A percentile compares a stretch with the other conserved stretches of the same genome.
phyloP scores from a whole-genome alignment of 495 filamentous ascomycete species.

The Neurospora sp. region DNA sequence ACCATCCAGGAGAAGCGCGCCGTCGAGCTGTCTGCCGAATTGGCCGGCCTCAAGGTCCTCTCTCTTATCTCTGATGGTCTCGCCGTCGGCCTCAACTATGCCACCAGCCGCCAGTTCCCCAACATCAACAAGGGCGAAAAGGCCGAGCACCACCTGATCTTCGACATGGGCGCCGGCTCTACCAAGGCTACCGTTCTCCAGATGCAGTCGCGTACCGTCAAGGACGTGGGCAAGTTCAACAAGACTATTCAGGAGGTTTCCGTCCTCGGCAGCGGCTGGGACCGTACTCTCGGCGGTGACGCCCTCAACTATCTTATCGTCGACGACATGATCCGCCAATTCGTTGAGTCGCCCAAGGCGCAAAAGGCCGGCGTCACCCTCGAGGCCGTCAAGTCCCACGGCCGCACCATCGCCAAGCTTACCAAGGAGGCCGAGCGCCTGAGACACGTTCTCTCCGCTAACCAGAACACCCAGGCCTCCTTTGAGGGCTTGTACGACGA shows the following conservation, averaged over 20 bases:
- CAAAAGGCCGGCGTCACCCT: constrained; percentile 54
- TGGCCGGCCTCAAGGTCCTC: constrained; percentile 80
- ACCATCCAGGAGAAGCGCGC: constrained; percentile 80
- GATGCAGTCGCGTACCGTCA: constrained; percentile 82
- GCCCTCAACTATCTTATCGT: constrained; percentile 78
- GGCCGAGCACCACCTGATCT: constrained; percentile 87
- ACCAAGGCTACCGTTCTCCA: constrained; percentile 86
- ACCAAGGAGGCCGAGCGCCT: constrained; percentile 84
- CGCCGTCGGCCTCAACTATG: constrained; percentile 91
- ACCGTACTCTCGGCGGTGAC: constrained; percentile 83
- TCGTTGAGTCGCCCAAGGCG: constrained; percentile 58
- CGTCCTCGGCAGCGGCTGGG: constrained; percentile 80
- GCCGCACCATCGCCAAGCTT: constrained; percentile 75
- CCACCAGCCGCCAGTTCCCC: constrained; percentile 80
- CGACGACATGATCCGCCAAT: constrained; percentile 73
- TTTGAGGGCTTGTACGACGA: constrained; percentile 89
- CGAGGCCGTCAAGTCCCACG: constrained; percentile 57
- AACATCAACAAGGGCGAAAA: constrained; percentile 72
- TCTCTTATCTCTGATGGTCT: constrained; percentile 82
- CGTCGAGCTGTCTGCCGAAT: constrained; percentile 66
- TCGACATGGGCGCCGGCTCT: constrained; percentile 97
- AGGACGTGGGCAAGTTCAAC: constrained; percentile 87
- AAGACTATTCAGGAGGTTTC: constrained; percentile 93
- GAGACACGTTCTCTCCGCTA: constrained; percentile 88
- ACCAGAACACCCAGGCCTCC: constrained; percentile 64